phyloP scores from a whole-genome alignment of 805 yeast species.

The Teunomyces gatunensis region DNA sequence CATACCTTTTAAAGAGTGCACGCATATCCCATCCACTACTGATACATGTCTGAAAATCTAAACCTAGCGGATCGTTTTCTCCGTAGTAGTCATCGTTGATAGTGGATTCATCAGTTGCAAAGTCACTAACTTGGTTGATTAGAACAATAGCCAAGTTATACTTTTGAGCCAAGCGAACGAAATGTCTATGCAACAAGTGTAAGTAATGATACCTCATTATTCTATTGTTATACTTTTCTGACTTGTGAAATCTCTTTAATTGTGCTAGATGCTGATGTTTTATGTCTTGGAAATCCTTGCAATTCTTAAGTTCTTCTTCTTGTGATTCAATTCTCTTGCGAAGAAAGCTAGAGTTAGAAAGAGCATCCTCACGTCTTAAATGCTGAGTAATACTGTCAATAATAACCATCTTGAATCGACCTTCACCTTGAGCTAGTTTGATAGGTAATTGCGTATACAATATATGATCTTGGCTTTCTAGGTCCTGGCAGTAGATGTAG shows the following conservation, averaged over 20 bases:
- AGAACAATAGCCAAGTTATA: constrained; percentile 18
- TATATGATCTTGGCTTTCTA: constrained; percentile 74
- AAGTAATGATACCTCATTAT: constrained; percentile 18
- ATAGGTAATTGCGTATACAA: constrained; percentile 66
- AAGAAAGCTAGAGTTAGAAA: constrained; percentile 36
- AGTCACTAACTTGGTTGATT: constrained; percentile 27
- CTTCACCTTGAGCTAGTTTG: constrained; percentile 20
- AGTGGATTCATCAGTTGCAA: background rate
- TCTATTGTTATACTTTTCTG: constrained; percentile 21
- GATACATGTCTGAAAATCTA: constrained; percentile 18
- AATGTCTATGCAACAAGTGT: constrained; percentile 15
- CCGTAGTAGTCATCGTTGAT: background rate
- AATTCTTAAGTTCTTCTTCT: constrained; percentile 11
- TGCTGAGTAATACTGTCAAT: constrained; percentile 87
- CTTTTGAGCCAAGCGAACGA: constrained; percentile 15
- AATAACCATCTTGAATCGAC: constrained; percentile 42
- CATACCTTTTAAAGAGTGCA: constrained; percentile 2
- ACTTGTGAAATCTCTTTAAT: constrained; percentile 19
- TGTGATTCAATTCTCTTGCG: constrained; percentile 26
- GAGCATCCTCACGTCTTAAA: constrained; percentile 53
- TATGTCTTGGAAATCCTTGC: constrained; percentile 12
- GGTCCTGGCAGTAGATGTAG: constrained; percentile 59
- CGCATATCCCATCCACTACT: constrained; percentile 22
- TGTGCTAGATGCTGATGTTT: constrained; percentile 16
- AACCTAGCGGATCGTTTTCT: constrained; percentile 13